phyloP scores from a whole-genome alignment of 345 rosid genomes.

The Rubroshorea leprosula region DNA sequence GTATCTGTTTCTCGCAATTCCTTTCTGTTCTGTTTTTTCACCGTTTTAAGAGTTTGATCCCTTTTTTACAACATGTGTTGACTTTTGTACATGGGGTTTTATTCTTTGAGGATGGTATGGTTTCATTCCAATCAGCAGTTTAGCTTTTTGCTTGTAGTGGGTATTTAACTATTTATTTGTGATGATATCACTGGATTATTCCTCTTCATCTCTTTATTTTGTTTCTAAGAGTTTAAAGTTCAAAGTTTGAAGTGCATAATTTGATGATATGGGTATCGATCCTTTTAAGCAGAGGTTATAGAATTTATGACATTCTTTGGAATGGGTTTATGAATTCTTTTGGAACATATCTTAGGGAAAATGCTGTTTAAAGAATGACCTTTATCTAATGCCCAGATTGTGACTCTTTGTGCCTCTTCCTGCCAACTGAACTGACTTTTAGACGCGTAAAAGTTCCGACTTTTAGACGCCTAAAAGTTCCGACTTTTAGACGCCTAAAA shows the following conservation, averaged over 20 bases:
- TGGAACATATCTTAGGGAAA: slow-evolving; percentile 10
- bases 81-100: slow-evolving; percentile 7
- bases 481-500: not conserved
- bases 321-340: slow-evolving; percentile 10
- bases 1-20: not conserved
- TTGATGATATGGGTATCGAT: slow-evolving; percentile 11
- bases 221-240: not conserved
- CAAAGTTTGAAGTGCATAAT: slow-evolving; percentile 7
- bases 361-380: slow-evolving; percentile 6
- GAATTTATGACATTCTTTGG: slow-evolving; percentile 13
- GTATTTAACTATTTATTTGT: not conserved
- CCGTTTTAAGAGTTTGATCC: slow-evolving; percentile 14
- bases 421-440: too few relatives aligned
- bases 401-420: slow-evolving; percentile 8
- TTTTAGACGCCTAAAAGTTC: too few relatives aligned
- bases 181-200: not conserved
- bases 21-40: slow-evolving; percentile 13
- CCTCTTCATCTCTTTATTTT: not conserved
- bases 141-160: slow-evolving; percentile 4
- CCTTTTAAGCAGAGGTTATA: slow-evolving; percentile 6
- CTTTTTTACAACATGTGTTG: not conserved
- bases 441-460: too few relatives aligned
- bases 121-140: not conserved
- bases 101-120: not conserved
- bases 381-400: slow-evolving; percentile 9